phyloP scores from a whole-genome alignment of 768 basidiomycete genomes.

The Cystobasidium ongulense region DNA sequence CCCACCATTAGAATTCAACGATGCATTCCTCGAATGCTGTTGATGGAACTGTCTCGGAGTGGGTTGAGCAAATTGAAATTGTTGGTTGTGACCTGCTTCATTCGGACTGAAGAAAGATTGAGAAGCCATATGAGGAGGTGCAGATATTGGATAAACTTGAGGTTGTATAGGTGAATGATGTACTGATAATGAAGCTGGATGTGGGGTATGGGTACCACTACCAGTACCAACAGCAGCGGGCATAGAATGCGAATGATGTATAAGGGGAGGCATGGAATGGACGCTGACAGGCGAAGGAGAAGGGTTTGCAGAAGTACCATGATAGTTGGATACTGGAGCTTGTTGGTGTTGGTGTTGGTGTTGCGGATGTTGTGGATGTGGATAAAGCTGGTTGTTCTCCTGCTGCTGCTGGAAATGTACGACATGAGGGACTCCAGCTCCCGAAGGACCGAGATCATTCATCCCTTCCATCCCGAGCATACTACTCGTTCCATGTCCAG shows the following conservation, averaged over 20 bases:
- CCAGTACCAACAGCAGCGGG: neutral
- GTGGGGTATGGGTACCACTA: neutral
- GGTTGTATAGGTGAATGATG: neutral
- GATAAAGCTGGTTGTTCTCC: neutral
- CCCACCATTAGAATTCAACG: too few relatives aligned
- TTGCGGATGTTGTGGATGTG: constrained; percentile 5
- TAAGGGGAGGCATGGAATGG: neutral
- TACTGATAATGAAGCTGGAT: neutral
- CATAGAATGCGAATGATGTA: neutral
- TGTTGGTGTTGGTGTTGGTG: constrained; percentile 4
- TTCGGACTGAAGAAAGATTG: neutral
- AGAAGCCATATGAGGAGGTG: neutral
- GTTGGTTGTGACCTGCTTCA: neutral
- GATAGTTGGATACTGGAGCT: neutral
- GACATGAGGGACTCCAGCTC: too few relatives aligned
- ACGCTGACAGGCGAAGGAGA: neutral
- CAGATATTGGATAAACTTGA: neutral
- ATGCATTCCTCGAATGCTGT: too few relatives aligned
- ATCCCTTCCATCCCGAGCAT: too few relatives aligned
- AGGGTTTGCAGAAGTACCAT: neutral
- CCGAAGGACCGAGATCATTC: too few relatives aligned
- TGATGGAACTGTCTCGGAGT: neutral
- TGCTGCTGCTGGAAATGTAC: constrained; percentile 4
- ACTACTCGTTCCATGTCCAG: too few relatives aligned
- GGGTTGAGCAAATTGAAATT: neutral